Base-by-base conservation (phyloP, 176 grass and related monocot species). In the Juncus effusus region DNA sequence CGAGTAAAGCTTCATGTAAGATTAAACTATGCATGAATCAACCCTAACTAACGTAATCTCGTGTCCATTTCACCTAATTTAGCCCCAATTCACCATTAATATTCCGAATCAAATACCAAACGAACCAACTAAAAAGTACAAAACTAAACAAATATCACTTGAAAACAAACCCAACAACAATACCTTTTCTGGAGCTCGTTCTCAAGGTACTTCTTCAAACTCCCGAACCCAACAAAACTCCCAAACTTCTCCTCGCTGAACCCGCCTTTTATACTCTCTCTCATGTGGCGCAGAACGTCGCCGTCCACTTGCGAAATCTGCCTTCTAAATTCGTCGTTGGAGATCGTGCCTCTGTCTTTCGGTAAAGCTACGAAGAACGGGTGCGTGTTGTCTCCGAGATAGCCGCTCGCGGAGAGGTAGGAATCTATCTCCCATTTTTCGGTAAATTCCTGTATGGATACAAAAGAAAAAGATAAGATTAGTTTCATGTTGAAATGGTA, bases 181-280 rank as follows among this genome's bases (percentile, higher is more conserved):
- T 47, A 47, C 44, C 44, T 1, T 69, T 68, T 99, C 70, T 99
- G 86, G 71, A 99, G 88, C 74, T 99, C 95, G 42, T 78, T 75
- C 75, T 99, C 95, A 35, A 99, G 75, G 78, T 80, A 94, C 59
- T 85, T 83, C 76, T 70, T 89, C 68, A 99, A 86, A 65, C 77
- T 78, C 49, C 58, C 79, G 67, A 99, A 99, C 13, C 94, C 95
- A 78, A 94, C 74, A 63, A 83, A 85, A 4, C 80, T 45, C 13
- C 78, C 83, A 76, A 80, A 99, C 64, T 99, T 99, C 66, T 99
- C 95, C 77, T 99, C 95, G 53, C 75, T 87, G 47, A 99, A 99
- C 51, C 89, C 89, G 59, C 89, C 95, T 44, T 87, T 99, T 38
- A 97, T 82, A 59, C 64, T 86, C 7, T 93, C 88, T 61, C 75